Conservation (phyloP, 169 alveolate genomes). For the Babesia ovis region DNA sequence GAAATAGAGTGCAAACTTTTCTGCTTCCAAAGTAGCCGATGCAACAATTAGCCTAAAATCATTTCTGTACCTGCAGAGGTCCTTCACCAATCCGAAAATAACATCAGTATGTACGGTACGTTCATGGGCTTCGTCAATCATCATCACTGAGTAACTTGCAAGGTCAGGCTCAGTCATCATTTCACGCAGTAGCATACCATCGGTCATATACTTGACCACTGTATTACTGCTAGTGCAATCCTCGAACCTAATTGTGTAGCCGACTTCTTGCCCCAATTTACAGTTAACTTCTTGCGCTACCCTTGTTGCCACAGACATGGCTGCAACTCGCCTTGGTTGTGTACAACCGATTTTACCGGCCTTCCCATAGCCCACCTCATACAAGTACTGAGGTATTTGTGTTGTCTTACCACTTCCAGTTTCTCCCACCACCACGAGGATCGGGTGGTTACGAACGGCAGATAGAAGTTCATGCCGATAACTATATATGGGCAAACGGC, state of each 20-base stretch:
- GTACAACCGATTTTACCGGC: slow-evolving; percentile 97
- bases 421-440: slow-evolving; percentile 96
- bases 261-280: slow-evolving; percentile 97
- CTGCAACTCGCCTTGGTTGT: slow-evolving; percentile 99
- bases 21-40: slow-evolving; percentile 98
- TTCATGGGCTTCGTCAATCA: slow-evolving; percentile 99
- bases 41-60: slow-evolving; percentile 88
- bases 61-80: slow-evolving; percentile 84
- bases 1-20: slow-evolving; percentile 96
- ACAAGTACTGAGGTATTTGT: slow-evolving; percentile 96
- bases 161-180: slow-evolving; percentile 94
- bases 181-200: slow-evolving; percentile 98
- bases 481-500: slow-evolving; percentile 90
- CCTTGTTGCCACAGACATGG: slow-evolving; percentile 99
- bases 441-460: slow-evolving; percentile 88
- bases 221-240: slow-evolving; percentile 96
- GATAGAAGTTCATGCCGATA: slow-evolving; percentile 90
- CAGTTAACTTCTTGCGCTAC: slow-evolving; percentile 97
- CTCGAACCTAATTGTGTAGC: slow-evolving; percentile 94
- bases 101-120: slow-evolving; percentile 99
- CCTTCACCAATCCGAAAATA: slow-evolving; percentile 96
- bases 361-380: slow-evolving; percentile 94
- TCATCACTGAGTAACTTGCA: slow-evolving; percentile 89
- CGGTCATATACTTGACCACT: slow-evolving; percentile 98
- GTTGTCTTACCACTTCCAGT: slow-evolving; percentile 99